phyloP scores from a whole-genome alignment of 1,284 basidiomycete species.

The Tausonia pullulans region DNA sequence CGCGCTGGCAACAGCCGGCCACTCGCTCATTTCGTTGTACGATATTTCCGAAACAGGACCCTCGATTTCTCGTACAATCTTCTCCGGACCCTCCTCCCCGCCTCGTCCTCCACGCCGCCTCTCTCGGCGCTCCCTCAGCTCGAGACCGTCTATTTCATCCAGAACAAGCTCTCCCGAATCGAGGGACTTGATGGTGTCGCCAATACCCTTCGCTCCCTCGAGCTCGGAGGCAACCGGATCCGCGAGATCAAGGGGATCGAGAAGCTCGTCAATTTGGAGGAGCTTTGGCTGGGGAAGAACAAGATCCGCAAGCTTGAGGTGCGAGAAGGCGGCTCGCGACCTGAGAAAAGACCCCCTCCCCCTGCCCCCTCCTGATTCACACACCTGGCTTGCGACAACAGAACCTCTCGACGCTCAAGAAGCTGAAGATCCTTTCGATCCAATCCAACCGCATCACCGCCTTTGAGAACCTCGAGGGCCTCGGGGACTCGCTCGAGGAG shows the following conservation, averaged over 20 bases:
- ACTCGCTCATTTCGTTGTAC: neutral
- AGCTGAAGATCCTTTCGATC: slow-evolving; percentile 69
- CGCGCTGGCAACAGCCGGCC: no score
- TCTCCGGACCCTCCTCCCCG: slow-evolving; percentile 45
- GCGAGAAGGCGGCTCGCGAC: slow-evolving; percentile 20
- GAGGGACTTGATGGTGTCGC: slow-evolving; percentile 48
- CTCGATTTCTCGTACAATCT: slow-evolving; percentile 95
- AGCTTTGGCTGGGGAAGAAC: slow-evolving; percentile 96
- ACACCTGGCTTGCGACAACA: slow-evolving; percentile 32
- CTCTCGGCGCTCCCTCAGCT: slow-evolving; percentile 47
- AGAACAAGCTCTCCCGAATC: slow-evolving; percentile 85
- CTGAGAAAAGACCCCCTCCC: neutral
- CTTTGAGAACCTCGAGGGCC: slow-evolving; percentile 41
- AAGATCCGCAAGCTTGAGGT: slow-evolving; percentile 83
- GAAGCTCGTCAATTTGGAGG: slow-evolving; percentile 68
- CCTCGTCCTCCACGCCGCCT: slow-evolving; percentile 38
- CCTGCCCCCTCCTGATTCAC: slow-evolving; percentile 2
- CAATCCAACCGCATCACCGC: slow-evolving; percentile 91
- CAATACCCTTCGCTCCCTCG: slow-evolving; percentile 63
- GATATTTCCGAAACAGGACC: slow-evolving; percentile 40
- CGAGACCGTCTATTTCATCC: slow-evolving; percentile 80
- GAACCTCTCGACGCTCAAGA: slow-evolving; percentile 51
- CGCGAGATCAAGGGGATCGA: slow-evolving; percentile 84
- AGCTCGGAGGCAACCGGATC: slow-evolving; percentile 85
- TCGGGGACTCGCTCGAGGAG: slow-evolving; percentile 53